phyloP scores from a whole-genome alignment of 2,329 filamentous ascomycete species.

The Paracorniculantispora psalliotae region DNA sequence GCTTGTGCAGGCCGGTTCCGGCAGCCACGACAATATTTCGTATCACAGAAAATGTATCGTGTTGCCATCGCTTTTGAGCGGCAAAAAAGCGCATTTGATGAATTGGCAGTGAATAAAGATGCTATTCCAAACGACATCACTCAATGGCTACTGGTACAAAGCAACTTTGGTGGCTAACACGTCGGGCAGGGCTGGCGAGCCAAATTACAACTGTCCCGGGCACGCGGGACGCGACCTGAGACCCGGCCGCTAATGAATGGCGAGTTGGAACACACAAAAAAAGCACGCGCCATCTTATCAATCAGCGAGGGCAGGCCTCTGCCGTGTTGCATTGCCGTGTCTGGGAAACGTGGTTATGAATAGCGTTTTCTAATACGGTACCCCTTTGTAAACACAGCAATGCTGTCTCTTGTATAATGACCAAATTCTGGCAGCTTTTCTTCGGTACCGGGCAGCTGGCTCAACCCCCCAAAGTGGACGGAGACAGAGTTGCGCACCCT shows the following conservation, averaged over 20 bases:
- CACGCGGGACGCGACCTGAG: neutral
- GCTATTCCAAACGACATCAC: too few species aligned
- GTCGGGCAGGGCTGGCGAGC: neutral
- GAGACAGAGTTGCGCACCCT: neutral
- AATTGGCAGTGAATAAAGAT: too few species aligned
- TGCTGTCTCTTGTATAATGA: neutral
- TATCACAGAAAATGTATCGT: neutral
- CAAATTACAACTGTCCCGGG: neutral
- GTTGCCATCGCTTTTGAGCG: neutral
- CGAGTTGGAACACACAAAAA: neutral
- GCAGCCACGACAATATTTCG: neutral
- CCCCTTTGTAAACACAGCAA: neutral
- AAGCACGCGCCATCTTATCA: conserved; percentile 9
- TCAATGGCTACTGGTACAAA: too few species aligned
- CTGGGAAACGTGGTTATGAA: neutral
- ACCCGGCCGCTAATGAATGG: neutral
- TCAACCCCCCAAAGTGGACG: neutral
- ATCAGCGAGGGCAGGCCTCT: neutral
- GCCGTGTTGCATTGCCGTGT: neutral
- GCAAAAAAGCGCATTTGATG: too few species aligned
- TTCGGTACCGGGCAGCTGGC: neutral
- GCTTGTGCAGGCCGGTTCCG: neutral
- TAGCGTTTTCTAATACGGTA: neutral
- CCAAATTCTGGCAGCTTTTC: neutral
- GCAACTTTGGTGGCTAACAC: too few species aligned